Conservation (phyloP, 2,329 filamentous ascomycete genomes). For the Penicillium janthinellum region DNA sequence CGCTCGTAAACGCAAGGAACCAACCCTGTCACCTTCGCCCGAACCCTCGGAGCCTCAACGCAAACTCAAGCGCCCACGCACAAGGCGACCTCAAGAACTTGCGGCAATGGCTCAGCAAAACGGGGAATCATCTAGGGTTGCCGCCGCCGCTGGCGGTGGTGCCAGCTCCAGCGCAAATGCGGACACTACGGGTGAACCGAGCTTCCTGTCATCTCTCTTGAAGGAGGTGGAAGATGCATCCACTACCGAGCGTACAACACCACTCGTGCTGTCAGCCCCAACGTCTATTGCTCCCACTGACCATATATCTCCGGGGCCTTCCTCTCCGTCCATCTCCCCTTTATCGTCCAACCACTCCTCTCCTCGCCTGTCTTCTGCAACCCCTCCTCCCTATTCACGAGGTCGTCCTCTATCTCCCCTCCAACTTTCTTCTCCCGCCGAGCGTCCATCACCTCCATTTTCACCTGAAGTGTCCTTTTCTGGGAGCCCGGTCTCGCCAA, state of each 20-base stretch:
- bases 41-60: conserved; percentile 71
- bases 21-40: conserved; percentile 76
- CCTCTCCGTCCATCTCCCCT: conserved; percentile 47
- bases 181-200: conserved; percentile 60
- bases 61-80: conserved; percentile 84
- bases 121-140: conserved; percentile 43
- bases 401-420: conserved; percentile 40
- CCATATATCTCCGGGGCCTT: conserved; percentile 42
- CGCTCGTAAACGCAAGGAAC: conserved; percentile 54
- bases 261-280: conserved; percentile 35
- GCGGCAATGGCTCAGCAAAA: conserved; percentile 49
- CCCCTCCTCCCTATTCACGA: conserved; percentile 40
- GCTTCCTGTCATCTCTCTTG: conserved; percentile 82
- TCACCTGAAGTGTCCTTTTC: conserved; percentile 74
- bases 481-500: conserved; percentile 46
- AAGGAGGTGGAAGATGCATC: conserved; percentile 75
- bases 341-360: conserved; percentile 45
- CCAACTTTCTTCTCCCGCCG: conserved; percentile 36
- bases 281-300: conserved; percentile 42
- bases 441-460: conserved; percentile 49
- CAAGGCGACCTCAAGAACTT: conserved; percentile 64
- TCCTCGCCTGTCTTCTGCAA: conserved; percentile 41
- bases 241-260: conserved; percentile 31
- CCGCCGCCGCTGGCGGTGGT: conserved; percentile 3
- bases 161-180: background rate